Percentiles rank a stretch among this genome's conserved stretches.
These are phyloP conservation scores for Fistulinella cinereoalba DNA, from an alignment of 1,284 basidiomycete genomes.

Conservation along the genomic window DNA sequence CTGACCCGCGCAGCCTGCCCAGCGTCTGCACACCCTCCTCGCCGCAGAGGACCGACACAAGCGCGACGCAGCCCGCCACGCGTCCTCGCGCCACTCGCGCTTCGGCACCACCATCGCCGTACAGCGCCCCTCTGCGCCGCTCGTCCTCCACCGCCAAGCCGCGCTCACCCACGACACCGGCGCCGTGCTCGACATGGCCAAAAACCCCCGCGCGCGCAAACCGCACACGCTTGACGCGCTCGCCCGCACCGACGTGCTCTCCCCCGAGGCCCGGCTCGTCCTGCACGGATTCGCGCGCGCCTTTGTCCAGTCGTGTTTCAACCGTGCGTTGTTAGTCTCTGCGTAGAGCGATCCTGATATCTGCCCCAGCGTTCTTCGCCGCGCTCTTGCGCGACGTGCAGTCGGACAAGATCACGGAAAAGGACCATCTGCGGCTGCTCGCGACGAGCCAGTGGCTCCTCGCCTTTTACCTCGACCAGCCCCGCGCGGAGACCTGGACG, in stretches of 20 bases:
- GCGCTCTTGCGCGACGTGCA: slow-evolving; percentile 89
- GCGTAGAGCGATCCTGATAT: too few species aligned
- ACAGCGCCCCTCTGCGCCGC: slow-evolving; percentile 49
- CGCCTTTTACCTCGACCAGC: slow-evolving; percentile 75
- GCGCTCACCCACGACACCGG: slow-evolving; percentile 76
- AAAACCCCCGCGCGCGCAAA: slow-evolving; percentile 63
- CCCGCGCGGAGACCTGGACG: slow-evolving; percentile 53
- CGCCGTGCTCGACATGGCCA: slow-evolving; percentile 74
- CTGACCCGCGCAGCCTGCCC: slow-evolving; percentile 46
- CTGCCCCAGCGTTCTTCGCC: slow-evolving; percentile 68
- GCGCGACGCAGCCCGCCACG: slow-evolving; percentile 53
- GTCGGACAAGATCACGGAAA: slow-evolving; percentile 89
- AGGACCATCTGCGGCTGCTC: slow-evolving; percentile 83
- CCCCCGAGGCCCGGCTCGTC: slow-evolving; percentile 64
- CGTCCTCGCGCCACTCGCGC: slow-evolving; percentile 84
- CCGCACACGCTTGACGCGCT: slow-evolving; percentile 72
- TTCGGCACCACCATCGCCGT: slow-evolving; percentile 92
- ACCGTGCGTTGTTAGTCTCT: slow-evolving; percentile 79
- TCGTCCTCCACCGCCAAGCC: slow-evolving; percentile 81
- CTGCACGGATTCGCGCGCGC: slow-evolving; percentile 67
- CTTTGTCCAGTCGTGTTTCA: slow-evolving; percentile 83
- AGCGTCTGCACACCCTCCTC: slow-evolving; percentile 68
- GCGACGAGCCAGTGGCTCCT: slow-evolving; percentile 87
- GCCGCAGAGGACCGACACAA: slow-evolving; percentile 66
- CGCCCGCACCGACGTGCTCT: slow-evolving; percentile 68